Evolutionary conservation across 2,329 filamentous ascomycete genomes (phyloP).

Genomic region (Aspergillus sergii): DNA sequence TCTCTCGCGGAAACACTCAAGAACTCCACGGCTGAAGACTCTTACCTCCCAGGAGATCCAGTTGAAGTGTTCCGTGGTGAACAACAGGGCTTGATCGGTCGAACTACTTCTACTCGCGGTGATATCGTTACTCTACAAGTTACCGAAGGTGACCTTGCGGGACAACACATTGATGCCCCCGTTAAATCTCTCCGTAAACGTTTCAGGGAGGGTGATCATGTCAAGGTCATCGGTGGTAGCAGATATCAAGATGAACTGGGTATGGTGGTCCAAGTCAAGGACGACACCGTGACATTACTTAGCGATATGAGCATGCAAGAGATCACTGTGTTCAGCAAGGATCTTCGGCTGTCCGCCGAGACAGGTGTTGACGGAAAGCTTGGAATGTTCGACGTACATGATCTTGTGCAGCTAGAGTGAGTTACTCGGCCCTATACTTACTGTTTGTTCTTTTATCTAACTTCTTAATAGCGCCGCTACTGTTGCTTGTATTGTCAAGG

Average conservation of each 20-base stretch:
- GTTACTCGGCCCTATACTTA: conserved; percentile 29
- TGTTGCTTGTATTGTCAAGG: conserved; percentile 90
- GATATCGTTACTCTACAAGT: conserved; percentile 91
- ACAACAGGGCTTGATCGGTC: conserved; percentile 87
- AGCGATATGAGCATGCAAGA: conserved; percentile 92
- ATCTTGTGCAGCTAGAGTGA: conserved; percentile 89
- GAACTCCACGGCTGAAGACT: conserved; percentile 75
- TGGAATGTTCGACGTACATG: conserved; percentile 89
- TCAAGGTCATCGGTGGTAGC: conserved; percentile 97
- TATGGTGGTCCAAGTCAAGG: conserved; percentile 91
- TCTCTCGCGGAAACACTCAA: conserved; percentile 89
- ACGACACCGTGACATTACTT: conserved; percentile 88
- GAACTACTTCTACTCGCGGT: conserved; percentile 79
- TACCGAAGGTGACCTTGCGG: conserved; percentile 76
- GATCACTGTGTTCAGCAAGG: conserved; percentile 97
- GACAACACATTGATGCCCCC: conserved; percentile 88
- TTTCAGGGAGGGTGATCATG: conserved; percentile 91
- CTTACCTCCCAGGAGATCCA: conserved; percentile 90
- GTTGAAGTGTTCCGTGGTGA: conserved; percentile 96
- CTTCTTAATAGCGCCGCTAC: conserved; percentile 66
- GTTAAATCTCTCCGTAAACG: conserved; percentile 89
- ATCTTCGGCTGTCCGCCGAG: conserved; percentile 89
- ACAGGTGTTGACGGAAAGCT: conserved; percentile 79
- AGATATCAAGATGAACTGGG: conserved; percentile 93
- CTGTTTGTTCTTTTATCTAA: conserved; percentile 28